Conservation (phyloP, 768 basidiomycete genomes). For the Mycena belliarum region DNA sequence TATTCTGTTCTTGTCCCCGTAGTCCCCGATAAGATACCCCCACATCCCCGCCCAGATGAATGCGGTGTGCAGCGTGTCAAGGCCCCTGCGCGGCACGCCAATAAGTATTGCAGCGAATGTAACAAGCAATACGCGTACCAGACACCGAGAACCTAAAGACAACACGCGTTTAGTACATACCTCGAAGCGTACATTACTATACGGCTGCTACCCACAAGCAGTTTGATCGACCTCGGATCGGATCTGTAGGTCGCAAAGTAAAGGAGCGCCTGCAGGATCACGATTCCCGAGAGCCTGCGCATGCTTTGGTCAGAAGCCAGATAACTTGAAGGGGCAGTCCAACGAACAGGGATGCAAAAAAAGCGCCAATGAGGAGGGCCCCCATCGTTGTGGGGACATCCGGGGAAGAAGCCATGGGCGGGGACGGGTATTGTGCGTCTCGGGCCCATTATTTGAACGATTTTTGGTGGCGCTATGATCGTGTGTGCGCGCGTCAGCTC, state of each 20-base stretch:
- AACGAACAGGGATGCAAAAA: slow-evolving; percentile 40
- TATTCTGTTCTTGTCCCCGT: slow-evolving; percentile 38
- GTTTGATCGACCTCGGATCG: slow-evolving; percentile 33
- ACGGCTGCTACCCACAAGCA: slow-evolving; percentile 29
- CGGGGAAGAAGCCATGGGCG: no score
- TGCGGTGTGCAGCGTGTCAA: slow-evolving; percentile 43
- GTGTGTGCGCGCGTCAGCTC: no score
- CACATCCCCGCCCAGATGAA: slow-evolving; percentile 43
- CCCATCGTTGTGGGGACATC: slow-evolving; percentile 38
- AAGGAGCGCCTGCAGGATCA: slow-evolving; percentile 38
- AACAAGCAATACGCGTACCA: slow-evolving; percentile 28
- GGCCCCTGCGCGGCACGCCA: slow-evolving; percentile 26
- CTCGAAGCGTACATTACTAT: no score
- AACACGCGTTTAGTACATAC: no score
- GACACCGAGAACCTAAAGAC: slow-evolving; percentile 26
- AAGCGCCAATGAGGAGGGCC: slow-evolving; percentile 42
- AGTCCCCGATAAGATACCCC: slow-evolving; percentile 46
- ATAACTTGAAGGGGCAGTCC: no score
- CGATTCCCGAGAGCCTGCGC: slow-evolving; percentile 42
- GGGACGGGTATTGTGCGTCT: no score
- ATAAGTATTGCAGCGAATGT: neutral
- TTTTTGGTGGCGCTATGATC: no score
- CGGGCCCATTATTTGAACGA: no score
- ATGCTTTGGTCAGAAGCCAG: neutral
- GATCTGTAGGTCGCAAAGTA: slow-evolving; percentile 41